A percentile compares a stretch with the other conserved stretches of the same genome.
phyloP scores from a whole-genome alignment of 768 basidiomycete genomes.

The Boletus rufocinnamomeus region DNA sequence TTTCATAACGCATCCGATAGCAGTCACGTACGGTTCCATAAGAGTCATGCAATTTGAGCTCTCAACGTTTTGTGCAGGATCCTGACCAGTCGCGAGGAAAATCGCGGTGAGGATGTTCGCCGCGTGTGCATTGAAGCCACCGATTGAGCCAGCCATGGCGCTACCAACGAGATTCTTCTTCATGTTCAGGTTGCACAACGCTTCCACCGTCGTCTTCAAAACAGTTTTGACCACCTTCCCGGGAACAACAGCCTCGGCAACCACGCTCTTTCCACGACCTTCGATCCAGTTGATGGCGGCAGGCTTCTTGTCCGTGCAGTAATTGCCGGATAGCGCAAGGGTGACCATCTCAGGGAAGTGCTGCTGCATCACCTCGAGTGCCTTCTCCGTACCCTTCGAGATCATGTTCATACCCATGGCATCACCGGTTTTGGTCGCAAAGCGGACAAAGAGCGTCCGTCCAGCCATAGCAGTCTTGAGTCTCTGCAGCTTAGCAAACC shows the following conservation, averaged over 20 bases:
- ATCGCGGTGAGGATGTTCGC: slow-evolving; percentile 96
- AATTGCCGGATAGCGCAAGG: slow-evolving; percentile 92
- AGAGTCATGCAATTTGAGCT: slow-evolving; percentile 98
- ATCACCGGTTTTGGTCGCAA: slow-evolving; percentile 93
- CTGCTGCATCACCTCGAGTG: slow-evolving; percentile 73
- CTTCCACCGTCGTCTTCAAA: slow-evolving; percentile 92
- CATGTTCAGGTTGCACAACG: slow-evolving; percentile 84
- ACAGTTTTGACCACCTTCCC: slow-evolving; percentile 87
- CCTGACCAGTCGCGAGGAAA: slow-evolving; percentile 96
- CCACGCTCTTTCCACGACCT: slow-evolving; percentile 96
- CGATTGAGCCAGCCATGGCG: slow-evolving; percentile 97
- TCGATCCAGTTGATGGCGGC: slow-evolving; percentile 99
- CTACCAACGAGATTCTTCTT: slow-evolving; percentile 99
- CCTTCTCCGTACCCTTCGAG: slow-evolving; percentile 95
- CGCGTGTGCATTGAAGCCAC: slow-evolving; percentile 98
- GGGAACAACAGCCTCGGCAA: slow-evolving; percentile 92
- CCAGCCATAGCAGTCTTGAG: slow-evolving; percentile 93
- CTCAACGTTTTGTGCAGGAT: slow-evolving; percentile 99
- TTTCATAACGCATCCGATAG: slow-evolving; percentile 4
- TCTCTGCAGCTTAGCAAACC: slow-evolving; percentile 84
- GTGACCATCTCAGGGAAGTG: slow-evolving; percentile 91
- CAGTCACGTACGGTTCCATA: slow-evolving; percentile 85
- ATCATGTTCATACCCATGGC: slow-evolving; percentile 99
- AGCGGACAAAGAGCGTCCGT: slow-evolving; percentile 89
- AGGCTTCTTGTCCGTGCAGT: slow-evolving; percentile 99